Conservation (phyloP, 1,284 basidiomycete species). For the Xerocomus minutiporus region DNA sequence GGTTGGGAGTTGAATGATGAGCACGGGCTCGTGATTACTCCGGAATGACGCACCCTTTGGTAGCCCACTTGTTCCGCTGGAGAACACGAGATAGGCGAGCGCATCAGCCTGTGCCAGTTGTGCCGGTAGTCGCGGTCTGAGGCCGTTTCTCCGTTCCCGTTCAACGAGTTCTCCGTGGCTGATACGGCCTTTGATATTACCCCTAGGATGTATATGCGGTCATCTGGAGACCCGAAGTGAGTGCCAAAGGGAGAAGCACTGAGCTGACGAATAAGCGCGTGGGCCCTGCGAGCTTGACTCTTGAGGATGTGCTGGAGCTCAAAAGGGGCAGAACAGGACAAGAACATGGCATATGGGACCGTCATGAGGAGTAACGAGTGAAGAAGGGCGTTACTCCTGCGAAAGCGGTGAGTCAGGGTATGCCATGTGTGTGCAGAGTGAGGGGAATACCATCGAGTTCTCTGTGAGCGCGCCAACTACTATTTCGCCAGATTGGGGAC, state of each 20-base stretch:
- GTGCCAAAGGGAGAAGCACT: slow-evolving; percentile 44
- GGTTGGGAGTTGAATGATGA: slow-evolving; percentile 11
- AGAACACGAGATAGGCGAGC: slow-evolving; percentile 68
- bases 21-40: background rate
- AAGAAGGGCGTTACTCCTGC: slow-evolving; percentile 47
- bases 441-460: slow-evolving; percentile 54
- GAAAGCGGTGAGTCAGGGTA: background rate
- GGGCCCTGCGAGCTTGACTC: slow-evolving; percentile 45
- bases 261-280: slow-evolving; percentile 63
- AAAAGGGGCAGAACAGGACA: too few species aligned
- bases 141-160: slow-evolving; percentile 34
- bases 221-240: slow-evolving; percentile 48
- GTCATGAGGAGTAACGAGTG: slow-evolving; percentile 14
- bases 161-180: slow-evolving; percentile 47
- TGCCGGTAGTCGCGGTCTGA: slow-evolving; percentile 38
- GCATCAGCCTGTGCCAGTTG: slow-evolving; percentile 51
- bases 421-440: background rate
- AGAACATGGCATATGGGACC: background rate
- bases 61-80: slow-evolving; percentile 71
- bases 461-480: slow-evolving; percentile 60
- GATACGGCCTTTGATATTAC: slow-evolving; percentile 36
- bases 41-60: slow-evolving; percentile 55
- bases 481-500: slow-evolving; percentile 45
- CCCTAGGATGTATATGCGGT: slow-evolving; percentile 55
- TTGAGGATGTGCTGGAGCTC: too few species aligned